Base-by-base conservation (phyloP, 345 rosid species). In the Brassica juncea region DNA sequence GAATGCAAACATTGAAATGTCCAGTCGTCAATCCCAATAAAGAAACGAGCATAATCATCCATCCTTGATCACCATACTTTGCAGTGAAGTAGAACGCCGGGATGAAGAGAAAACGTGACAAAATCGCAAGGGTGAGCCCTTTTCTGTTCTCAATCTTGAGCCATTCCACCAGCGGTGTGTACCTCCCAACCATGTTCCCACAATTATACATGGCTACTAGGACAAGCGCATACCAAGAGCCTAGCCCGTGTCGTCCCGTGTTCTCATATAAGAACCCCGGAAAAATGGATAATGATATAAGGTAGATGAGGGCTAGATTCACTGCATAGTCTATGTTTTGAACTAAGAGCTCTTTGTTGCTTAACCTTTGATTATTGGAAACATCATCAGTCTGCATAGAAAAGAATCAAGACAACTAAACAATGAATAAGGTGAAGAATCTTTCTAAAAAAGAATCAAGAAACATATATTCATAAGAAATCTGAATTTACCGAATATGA, bases 31-130 rank as follows among this genome's bases (percentile, higher is more conserved):
- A 54, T 54, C 97, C 98, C 73, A 94, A 73, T 75, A 92, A 74
- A 12, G 93, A 88, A 30, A 79, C 70, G 1, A 93, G 91, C 75
- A 87, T 63, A 75, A 95, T 91, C 99, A 90, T 95, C 91, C 92
- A 95, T 67, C 99, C 99, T 71, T 91, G 89, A 76, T 90, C 97
- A 2, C 89, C 97, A 66, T 91, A 90, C 49, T 93, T 91, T 0
- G 93, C 92, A 0, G 97, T 91, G 87, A 92, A 94, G 83, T 92
- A 95, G 78, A 95, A 91, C 4, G 96, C 89, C 0, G 99, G 99
- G 47, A 93, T 49, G 9, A 95, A 82, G 5, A 88, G 44, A 72
- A 77, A 90, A 14, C 98, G 94, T 0, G 87, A 74, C 9, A 95
- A 87, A 62, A 85, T 70, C 3, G 84, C 84, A 1, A 83, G 30